phyloP scores from a whole-genome alignment of 1,284 basidiomycete genomes.

The Rhodotorula sp. region DNA sequence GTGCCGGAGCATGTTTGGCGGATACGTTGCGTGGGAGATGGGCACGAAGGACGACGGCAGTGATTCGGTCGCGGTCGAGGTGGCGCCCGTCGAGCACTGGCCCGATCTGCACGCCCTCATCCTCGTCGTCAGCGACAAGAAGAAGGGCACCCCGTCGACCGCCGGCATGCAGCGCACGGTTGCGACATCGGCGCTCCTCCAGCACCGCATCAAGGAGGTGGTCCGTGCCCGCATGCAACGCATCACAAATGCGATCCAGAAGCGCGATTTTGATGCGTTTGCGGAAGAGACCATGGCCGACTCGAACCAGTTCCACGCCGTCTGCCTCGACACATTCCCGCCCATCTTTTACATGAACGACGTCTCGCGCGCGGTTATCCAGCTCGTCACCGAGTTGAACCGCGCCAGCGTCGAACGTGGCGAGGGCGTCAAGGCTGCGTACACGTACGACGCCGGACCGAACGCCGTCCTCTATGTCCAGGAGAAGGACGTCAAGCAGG shows the following conservation, averaged over 20 bases:
- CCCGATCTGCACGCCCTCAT: constrained; percentile 94
- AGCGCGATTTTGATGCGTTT: constrained; percentile 82
- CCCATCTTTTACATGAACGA: constrained; percentile 99
- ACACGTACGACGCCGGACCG: constrained; percentile 97
- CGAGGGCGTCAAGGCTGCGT: constrained; percentile 76
- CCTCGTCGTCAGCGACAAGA: constrained; percentile 92
- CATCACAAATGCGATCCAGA: constrained; percentile 76
- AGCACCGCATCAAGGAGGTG: constrained; percentile 81
- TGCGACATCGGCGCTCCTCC: constrained; percentile 81
- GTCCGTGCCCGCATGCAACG: constrained; percentile 83
- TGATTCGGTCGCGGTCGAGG: constrained; percentile 84
- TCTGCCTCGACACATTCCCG: constrained; percentile 91
- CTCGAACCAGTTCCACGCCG: constrained; percentile 98
- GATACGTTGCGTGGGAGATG: constrained; percentile 94
- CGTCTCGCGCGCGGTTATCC: constrained; percentile 79
- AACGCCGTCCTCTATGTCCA: constrained; percentile 97
- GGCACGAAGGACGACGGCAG: constrained; percentile 67
- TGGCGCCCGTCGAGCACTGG: constrained; percentile 87
- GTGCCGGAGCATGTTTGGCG: constrained; percentile 94
- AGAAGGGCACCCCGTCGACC: constrained; percentile 94
- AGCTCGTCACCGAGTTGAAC: constrained; percentile 89
- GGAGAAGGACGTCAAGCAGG: constrained; percentile 71
- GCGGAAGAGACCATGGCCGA: constrained; percentile 93
- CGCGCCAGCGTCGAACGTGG: constrained; percentile 67
- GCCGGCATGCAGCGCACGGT: constrained; percentile 97